Percentiles rank a stretch among this genome's conserved stretches.
phyloP scores from a whole-genome alignment of 768 basidiomycete species.

The Termitomyces sp. region DNA sequence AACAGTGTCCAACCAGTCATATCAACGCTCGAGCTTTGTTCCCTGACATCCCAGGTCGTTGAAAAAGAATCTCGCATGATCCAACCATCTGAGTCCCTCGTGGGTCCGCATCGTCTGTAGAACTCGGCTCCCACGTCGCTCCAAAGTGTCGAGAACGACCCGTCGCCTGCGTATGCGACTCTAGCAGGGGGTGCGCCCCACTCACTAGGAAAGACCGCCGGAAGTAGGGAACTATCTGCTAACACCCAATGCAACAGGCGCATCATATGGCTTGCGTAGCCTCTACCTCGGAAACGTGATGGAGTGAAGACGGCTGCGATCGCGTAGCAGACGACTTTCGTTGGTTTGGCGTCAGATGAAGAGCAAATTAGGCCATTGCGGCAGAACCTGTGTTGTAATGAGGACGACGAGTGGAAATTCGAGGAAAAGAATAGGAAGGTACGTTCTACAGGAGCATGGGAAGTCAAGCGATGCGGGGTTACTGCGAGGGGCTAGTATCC shows the following conservation, averaged over 20 bases:
- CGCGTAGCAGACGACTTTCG: conserved; percentile 43
- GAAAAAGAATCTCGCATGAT: conserved; percentile 29
- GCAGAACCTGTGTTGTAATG: conserved; percentile 19
- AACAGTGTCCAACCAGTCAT: conserved; percentile 30
- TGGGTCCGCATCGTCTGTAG: conserved; percentile 40
- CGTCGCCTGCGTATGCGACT: conserved; percentile 33
- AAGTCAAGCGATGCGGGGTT: conserved; percentile 51
- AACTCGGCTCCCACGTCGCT: conserved; percentile 49
- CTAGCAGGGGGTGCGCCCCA: conserved; percentile 43
- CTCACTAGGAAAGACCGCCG: conserved; percentile 26
- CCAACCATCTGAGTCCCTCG: conserved; percentile 39
- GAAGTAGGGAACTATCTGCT: conserved; percentile 25
- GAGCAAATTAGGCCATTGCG: conserved; percentile 27
- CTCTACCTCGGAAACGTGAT: conserved; percentile 41
- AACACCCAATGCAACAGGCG: conserved; percentile 56
- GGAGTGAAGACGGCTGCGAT: conserved; percentile 60
- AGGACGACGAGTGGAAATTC: neutral
- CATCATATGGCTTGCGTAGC: conserved; percentile 66
- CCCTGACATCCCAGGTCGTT: conserved; percentile 36
- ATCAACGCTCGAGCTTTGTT: neutral
- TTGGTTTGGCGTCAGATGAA: conserved; percentile 8
- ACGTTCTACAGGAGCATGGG: conserved; percentile 64
- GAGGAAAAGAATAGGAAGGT: conserved; percentile 15
- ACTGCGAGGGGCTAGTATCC: conserved; percentile 56
- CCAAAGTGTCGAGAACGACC: conserved; percentile 45